These are phyloP conservation scores for Suillus tomentosus DNA, from an alignment of 768 basidiomycete genomes.

Conservation along the genomic window DNA sequence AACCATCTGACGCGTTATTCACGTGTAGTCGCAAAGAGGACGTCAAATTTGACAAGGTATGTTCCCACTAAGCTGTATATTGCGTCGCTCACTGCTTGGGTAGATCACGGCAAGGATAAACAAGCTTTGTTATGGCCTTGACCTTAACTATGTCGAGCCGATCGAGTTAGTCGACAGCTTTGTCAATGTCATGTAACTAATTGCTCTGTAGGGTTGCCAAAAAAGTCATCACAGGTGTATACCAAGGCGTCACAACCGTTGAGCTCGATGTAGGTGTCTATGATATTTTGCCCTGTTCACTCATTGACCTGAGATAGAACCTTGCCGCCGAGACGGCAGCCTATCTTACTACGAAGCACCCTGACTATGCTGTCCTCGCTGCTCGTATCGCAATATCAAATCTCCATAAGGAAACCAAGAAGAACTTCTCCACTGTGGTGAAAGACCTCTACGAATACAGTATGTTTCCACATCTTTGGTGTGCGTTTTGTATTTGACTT, in stretches of 20 bases:
- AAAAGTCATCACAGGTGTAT: slow-evolving; percentile 92
- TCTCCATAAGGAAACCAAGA: slow-evolving; percentile 98
- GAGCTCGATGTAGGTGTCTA: slow-evolving; percentile 83
- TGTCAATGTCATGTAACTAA: slow-evolving; percentile 12
- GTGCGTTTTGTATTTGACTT: not conserved
- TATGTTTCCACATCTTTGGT: slow-evolving; percentile 36
- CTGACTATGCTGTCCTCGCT: slow-evolving; percentile 97
- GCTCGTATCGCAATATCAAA: slow-evolving; percentile 99
- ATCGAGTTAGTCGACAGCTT: slow-evolving; percentile 61
- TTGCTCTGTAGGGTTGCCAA: slow-evolving; percentile 66
- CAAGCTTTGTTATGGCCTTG: slow-evolving; percentile 95
- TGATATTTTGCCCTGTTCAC: not conserved
- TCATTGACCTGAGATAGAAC: slow-evolving; percentile 54
- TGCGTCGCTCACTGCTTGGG: slow-evolving; percentile 19
- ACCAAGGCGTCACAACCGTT: slow-evolving; percentile 94
- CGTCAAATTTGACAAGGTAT: slow-evolving; percentile 91
- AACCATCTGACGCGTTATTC: slow-evolving; percentile 28
- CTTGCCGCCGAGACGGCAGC: slow-evolving; percentile 97
- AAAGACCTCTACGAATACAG: slow-evolving; percentile 89
- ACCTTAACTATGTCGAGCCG: slow-evolving; percentile 88
- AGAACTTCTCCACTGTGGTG: slow-evolving; percentile 91
- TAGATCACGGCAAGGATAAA: slow-evolving; percentile 86
- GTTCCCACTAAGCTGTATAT: slow-evolving; percentile 23
- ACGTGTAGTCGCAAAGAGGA: slow-evolving; percentile 77
- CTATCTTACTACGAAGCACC: slow-evolving; percentile 94